A percentile compares a stretch with the other conserved stretches of the same genome.
Evolutionary conservation across 164 flowering plant genomes (phyloP).

Genomic region (Malania oleifera): DNA sequence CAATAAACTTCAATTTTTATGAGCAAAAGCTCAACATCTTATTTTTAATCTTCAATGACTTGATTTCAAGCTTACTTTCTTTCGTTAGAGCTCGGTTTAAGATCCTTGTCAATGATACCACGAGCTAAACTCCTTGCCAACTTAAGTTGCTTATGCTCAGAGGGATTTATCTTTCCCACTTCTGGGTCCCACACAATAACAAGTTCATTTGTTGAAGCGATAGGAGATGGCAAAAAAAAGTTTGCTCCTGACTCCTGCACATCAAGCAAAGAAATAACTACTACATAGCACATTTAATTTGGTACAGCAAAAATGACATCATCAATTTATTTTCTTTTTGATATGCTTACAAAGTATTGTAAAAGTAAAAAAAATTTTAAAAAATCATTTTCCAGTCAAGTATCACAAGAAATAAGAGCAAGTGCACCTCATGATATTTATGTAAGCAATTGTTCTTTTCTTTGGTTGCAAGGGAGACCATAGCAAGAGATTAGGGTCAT

Average conservation of each 20-base stretch:
- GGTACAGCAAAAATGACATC: not conserved
- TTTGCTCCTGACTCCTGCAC: constrained; percentile 96
- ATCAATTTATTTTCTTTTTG: too few species aligned
- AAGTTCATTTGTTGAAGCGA: constrained; percentile 90
- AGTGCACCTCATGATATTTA: too few species aligned
- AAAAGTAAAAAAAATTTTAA: too few species aligned
- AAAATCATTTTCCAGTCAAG: too few species aligned
- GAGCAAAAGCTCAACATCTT: not conserved
- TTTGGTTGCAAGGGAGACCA: too few species aligned
- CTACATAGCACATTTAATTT: not conserved
- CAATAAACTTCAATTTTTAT: constrained; percentile 2
- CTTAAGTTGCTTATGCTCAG: constrained; percentile 97
- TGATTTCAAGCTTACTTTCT: constrained; percentile 70
- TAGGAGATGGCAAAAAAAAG: constrained; percentile 76
- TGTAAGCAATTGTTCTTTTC: too few species aligned
- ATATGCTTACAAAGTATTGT: too few species aligned
- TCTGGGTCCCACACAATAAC: constrained; percentile 99
- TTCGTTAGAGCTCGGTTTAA: constrained; percentile 87
- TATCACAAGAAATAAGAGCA: too few species aligned
- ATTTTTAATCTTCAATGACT: not conserved
- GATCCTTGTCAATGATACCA: constrained; percentile 94
- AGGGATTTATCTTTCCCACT: constrained; percentile 88
- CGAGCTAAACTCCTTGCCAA: constrained; percentile 92
- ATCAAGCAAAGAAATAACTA: constrained; percentile 12
- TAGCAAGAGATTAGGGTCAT: too few species aligned